Base-by-base conservation (phyloP, 148 eudicot genomes). In the Silene uniflora region DNA sequence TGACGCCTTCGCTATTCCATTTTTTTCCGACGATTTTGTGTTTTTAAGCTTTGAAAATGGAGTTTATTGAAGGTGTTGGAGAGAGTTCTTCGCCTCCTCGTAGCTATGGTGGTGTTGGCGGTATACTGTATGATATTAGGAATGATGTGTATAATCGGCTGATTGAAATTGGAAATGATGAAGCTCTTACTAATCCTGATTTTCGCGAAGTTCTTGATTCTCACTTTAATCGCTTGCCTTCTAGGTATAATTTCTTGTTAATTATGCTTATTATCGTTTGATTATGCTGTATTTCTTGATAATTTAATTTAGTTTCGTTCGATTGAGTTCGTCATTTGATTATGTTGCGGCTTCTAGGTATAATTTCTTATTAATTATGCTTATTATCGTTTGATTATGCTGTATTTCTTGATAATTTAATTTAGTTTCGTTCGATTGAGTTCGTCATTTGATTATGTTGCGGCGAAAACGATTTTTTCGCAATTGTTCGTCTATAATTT, bases 51-150 rank as follows among this genome's bases (percentile, higher is more conserved):
- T 35, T 25, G 10, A 56, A 27, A 23, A 91, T 90, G 96, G 96
- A 90, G 81, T 82, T 91, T 29, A 89, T 74, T 24, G 98, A 93
- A 81, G 98, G 87, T 1, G 92, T 86, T 0, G 98, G 98, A 0
- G 98, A 93, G 83, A 93, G 98, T 66, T 89, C 94, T 21, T 93
- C 98, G 23, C 98, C 98, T 72, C 91, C 92, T 62, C 73, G 88
- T 84, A 89, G 86, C 71, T 81, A 76, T n/a, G 83, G 85, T 39
- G 84, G 79, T 1, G 62, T 58, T 25, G 69, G 74, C 16, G 83
- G 83, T 60, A 21, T 61, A 44, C 18, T 89, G 13, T 91, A 88
- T 62, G 97, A 91, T 73, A 78, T 93, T 10, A 71, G 79, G 35
- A 87, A 67, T 52, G 92, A 89, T 75, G 98, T 89, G 10, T 91